Base-by-base conservation (phyloP, 805 yeast species). In the Candida nonsorbophila region DNA sequence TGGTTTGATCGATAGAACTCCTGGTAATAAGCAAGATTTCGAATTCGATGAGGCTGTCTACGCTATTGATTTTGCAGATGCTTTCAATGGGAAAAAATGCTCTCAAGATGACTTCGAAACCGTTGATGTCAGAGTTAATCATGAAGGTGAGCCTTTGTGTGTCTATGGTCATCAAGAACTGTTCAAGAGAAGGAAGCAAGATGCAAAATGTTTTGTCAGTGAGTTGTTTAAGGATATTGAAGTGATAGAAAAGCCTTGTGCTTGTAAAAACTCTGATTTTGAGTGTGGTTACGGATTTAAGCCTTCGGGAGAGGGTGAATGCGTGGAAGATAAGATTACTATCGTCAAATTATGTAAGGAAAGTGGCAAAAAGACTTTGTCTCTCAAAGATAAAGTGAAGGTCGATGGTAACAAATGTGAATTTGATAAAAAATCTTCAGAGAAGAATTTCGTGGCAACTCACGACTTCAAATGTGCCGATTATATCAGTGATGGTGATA, bases 131-230 rank as follows among this genome's bases (percentile, higher is more conserved):
- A 62, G 82, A 40, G 46, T 53, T 2, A 49, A 54, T 12, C 51
- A 50, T 0, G 41, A 41, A 4, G 50, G 54, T 6, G 45, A 50
- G 3, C 68, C 70, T 3, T 35, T 55, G 37, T 85, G 95, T 60
- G 61, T 83, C 12, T 63, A 69, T 56, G 95, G 95, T 6, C 81
- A 74, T 33, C 69, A 62, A 38, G 84, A 79, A 43, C 71, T 63
- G 37, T 79, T 75, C 47, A 49, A 41, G 25, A 69, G 94, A 52
- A 74, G 94, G 58, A 78, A 77, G 43, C 64, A 65, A 25, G 72
- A 68, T 25, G 72, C 88, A 1, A 47, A 75, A 34, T 86, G 95
- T 61, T 72, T 72, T 48, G 73, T 75, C 8, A 62, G 62, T 32
- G 59, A 61, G 25, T 44, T 68, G 11, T 73, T 56, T 40, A 62